Percentiles rank a stretch among this genome's conserved stretches.
phyloP scores from a whole-genome alignment of 495 filamentous ascomycete species.

The Xylaria palmicola region DNA sequence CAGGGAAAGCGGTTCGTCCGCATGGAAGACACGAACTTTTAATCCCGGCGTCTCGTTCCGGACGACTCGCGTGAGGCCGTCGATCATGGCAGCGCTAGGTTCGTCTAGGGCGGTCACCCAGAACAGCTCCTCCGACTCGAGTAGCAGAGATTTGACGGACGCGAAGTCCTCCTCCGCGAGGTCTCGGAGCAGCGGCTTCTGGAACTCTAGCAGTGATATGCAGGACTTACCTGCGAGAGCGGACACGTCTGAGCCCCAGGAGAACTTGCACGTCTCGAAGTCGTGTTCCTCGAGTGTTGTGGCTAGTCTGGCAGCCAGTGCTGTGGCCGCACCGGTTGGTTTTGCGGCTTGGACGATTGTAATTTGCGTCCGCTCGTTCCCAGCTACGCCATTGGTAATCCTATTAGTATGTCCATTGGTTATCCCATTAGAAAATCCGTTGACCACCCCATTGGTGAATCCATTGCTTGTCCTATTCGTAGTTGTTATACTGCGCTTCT shows the following conservation, averaged over 20 bases:
- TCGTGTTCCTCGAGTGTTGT: neutral
- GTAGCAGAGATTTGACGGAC: neutral
- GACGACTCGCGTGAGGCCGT: neutral
- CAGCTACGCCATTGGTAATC: too few relatives aligned
- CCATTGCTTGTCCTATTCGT: too few relatives aligned
- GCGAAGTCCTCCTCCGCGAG: neutral
- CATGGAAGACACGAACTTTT: neutral
- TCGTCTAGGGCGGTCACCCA: neutral
- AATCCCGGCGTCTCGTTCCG: neutral
- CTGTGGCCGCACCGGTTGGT: neutral
- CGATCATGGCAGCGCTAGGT: neutral
- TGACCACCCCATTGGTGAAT: too few relatives aligned
- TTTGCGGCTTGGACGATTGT: neutral
- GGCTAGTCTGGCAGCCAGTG: neutral
- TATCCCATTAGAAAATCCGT: too few relatives aligned
- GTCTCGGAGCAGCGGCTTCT: neutral
- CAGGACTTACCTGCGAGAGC: neutral
- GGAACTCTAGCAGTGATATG: neutral
- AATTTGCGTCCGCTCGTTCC: too few relatives aligned
- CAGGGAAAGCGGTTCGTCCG: neutral
- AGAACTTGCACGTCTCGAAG: neutral
- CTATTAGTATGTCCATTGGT: too few relatives aligned
- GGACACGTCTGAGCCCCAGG: neutral
- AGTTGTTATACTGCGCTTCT: too few relatives aligned
- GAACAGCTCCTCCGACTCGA: neutral